Evolutionary conservation across 495 filamentous ascomycete genomes (phyloP).

Genomic region (Mytilinidion resinicola): DNA sequence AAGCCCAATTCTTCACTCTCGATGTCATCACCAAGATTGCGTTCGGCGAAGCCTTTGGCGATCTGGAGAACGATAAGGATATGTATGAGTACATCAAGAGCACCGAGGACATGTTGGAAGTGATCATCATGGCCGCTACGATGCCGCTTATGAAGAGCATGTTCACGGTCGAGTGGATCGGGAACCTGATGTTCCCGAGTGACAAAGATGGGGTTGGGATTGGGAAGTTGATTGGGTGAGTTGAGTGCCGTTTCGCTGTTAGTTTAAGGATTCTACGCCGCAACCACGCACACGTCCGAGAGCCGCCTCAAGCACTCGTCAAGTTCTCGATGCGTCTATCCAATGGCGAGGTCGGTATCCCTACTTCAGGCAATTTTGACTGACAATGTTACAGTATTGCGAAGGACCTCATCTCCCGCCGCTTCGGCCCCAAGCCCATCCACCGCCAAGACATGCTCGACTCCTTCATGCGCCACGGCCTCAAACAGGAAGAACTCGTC

Average conservation of each 20-base stretch:
- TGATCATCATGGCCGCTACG: slow-evolving; percentile 25
- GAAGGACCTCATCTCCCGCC: slow-evolving; percentile 24
- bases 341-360: too few species aligned
- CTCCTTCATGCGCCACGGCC: slow-evolving; percentile 42
- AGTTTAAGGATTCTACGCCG: not conserved
- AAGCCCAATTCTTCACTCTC: slow-evolving; percentile 40
- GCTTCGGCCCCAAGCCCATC: slow-evolving; percentile 26
- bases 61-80: slow-evolving; percentile 41
- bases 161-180: slow-evolving; percentile 25
- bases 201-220: slow-evolving; percentile 34
- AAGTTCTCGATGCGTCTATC: too few species aligned
- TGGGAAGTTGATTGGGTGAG: slow-evolving; percentile 31
- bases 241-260: not conserved
- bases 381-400: slow-evolving; percentile 13
- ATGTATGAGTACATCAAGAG: slow-evolving; percentile 42
- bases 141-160: slow-evolving; percentile 27
- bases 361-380: too few species aligned
- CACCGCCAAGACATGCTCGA: slow-evolving; percentile 35
- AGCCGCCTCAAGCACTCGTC: too few species aligned
- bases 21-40: slow-evolving; percentile 42
- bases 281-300: not conserved
- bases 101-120: slow-evolving; percentile 27
- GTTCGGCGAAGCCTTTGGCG: slow-evolving; percentile 39
- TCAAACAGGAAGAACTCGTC: slow-evolving; percentile 36
- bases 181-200: slow-evolving; percentile 28